Conservation (phyloP, 352 stramenopile species). For the Phytophthora multivora region DNA sequence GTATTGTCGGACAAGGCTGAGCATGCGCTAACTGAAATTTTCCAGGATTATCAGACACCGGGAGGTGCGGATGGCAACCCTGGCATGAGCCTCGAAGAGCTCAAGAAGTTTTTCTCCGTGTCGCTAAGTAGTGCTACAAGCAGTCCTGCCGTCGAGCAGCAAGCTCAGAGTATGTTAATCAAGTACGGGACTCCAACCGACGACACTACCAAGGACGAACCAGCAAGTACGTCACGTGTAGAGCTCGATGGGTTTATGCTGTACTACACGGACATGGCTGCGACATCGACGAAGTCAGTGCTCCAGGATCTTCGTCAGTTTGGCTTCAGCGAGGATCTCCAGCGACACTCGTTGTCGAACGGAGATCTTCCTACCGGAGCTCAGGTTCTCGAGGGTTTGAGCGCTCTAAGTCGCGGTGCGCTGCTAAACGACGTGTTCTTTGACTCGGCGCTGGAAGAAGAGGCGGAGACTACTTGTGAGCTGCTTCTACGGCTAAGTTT, state of each 20-base stretch:
- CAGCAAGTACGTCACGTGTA: conserved; percentile 41
- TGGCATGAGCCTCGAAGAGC: conserved; percentile 59
- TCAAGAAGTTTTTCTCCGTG: conserved; percentile 72
- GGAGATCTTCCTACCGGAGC: conserved; percentile 34
- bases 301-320: conserved; percentile 81
- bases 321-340: conserved; percentile 82
- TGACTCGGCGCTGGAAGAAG: conserved; percentile 85
- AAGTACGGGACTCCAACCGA: conserved; percentile 62
- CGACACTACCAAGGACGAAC: conserved; percentile 30
- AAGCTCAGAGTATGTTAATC: conserved; percentile 61
- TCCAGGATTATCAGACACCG: conserved; percentile 64
- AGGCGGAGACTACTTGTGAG: conserved; percentile 81
- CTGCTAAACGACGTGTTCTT: conserved; percentile 85
- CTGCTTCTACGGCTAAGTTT: conserved; percentile 75
- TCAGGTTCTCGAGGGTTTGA: conserved; percentile 56
- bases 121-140: conserved; percentile 63
- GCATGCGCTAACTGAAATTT: conserved; percentile 74
- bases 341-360: conserved; percentile 43
- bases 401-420: conserved; percentile 59
- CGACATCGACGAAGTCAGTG: conserved; percentile 77
- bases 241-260: conserved; percentile 79
- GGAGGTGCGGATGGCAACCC: conserved; percentile 22
- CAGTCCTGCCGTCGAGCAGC: conserved; percentile 63
- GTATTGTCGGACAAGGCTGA: conserved; percentile 77
- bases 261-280: conserved; percentile 83